Base-by-base conservation (phyloP, 169 alveolate species). In the Plasmodium billcollinsi region DNA sequence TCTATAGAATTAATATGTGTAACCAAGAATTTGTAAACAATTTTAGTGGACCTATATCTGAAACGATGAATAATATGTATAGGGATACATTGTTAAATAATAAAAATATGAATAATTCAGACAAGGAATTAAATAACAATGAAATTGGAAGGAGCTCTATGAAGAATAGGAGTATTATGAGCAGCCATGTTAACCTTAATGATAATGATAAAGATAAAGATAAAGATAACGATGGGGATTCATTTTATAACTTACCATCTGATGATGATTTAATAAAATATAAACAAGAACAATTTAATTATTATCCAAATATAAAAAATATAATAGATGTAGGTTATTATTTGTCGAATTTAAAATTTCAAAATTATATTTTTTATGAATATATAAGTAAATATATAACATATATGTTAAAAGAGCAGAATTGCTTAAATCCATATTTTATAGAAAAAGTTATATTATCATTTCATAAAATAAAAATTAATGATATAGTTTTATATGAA, bases 401-500 rank as follows among this genome's bases (percentile, higher is more conserved):
- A 15, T 61, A 92, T 52, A 75, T 74, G 88, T 61, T 89, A 61
- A 66, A 54, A 71, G 39, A 24, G 50, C 33, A 21, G 45, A 58
- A 83, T 33, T 74, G 65, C 26, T 33, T 62, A 74, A 88, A 86
- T 14, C 96, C 96, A 1, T 33, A 66, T 20, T 45, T 94, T 2
- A 29, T 75, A 18, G 80, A 92, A 33, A 73, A 90, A 70, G 76
- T 73, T 12, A 78, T 90, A 4, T 12, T 58, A 45, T 80, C 94
- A 0, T 94, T 88, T 69, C 45, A 69, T 72, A 86, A 45, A 33
- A 66, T 91, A 56, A 94, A 94, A 74, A 76, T 94, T n/a, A 94
- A 92, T 76, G 96, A 94, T 52, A 70, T 92, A 29, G 63, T 67
- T 1, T 88, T 94, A n/a, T 90, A 92, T 74, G 83, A 88, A 52